Evolutionary conservation across 768 basidiomycete genomes (phyloP), one percentile per base, ranked within the genome.

Genomic region (Phylloporus arenicola): DNA sequence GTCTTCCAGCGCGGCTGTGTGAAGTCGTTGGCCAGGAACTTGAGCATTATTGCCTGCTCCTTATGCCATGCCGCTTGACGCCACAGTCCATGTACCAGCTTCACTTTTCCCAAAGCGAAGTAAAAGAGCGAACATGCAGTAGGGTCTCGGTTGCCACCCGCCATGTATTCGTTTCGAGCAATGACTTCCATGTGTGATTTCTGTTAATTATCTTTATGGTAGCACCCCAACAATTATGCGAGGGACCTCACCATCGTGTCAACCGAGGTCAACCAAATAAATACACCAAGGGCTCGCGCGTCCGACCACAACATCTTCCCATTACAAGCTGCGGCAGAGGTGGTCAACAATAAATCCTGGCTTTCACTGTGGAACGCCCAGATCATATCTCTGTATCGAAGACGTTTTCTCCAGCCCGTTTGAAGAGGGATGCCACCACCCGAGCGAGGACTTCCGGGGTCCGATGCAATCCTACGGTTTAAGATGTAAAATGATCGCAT

Each of bases 311-410:
- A 67, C 84, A 97, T 89, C 69, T 90, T 95, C 0, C 83, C 86
- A 33, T 80, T 79, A 58, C 90, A 94, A 12, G 87, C 84, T 4
- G 76, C 69, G 14, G 76, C 76, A 2, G 88, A 87, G 4, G 85
- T 82, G 24, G 76, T 72, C 46, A 96, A 66, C 5, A 99, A 68
- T 40, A 97, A 66, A 16, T 88, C 91, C 60, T 99, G 93, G 61
- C 84, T 90, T 68, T 96, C 92, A 62, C 93, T 96, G 59, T 96
- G 88, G 64, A 87, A 94, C 0, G 94, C 95, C 94, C 95, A 99
- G 24, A 97, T 77, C 73, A 97, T 91, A 66, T 99, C 95, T 30
- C 96, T 82, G 67, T 88, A 93, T 19, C 90, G 82, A 42, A 95
- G 75, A n/a, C 91, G 79, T 61, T 86, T 82, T 58, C 90, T 73